Base-by-base conservation (phyloP, 768 basidiomycete species). In the Kwoniella dendrophila region DNA sequence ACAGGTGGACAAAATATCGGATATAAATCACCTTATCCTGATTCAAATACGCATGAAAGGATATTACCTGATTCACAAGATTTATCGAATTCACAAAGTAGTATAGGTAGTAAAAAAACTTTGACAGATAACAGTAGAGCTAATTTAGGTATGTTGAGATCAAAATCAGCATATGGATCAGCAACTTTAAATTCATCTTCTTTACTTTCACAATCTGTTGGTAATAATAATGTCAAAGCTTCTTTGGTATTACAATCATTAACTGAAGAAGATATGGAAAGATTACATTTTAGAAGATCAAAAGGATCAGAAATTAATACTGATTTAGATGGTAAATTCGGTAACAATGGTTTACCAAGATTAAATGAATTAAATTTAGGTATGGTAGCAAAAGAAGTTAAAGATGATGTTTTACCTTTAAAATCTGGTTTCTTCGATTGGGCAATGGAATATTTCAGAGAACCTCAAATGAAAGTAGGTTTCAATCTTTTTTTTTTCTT, bases 361-460 rank as follows among this genome's bases (percentile, higher is more conserved):
- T 82, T 69, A 73, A 81, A 56, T 62, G 81, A 64, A 70, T 76
- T 68, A 71, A 82, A 63, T 75, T 79, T 63, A 22, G 80, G 66
- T 59, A 74, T 76, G 73, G 77, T 79, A 8, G 77, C 79, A 22
- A 78, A 78, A 48, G 73, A 79, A 40, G 89, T 89, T 8, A 88
- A 93, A 58, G 84, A 89, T 60, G 90, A 95, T 77, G 85, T 89
- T 2, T 78, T 98, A 65, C 96, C 96, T 0, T 79, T 99, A 71
- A 92, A 90, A 80, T 94, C 92, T 74, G 83, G 85, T 8, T 95
- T 90, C 81, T 99, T 88, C 74, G 95, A 97, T 73, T 97, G 92
- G 90, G 92, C 92, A 62, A 85, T 86, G 72, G 94, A 98, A 75
- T 98, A 98, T 77, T 99, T 97, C 82, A 92, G 89, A 65, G 94